phyloP scores from a whole-genome alignment of 2,329 filamentous ascomycete genomes.

The Aspergillus bombycis region DNA sequence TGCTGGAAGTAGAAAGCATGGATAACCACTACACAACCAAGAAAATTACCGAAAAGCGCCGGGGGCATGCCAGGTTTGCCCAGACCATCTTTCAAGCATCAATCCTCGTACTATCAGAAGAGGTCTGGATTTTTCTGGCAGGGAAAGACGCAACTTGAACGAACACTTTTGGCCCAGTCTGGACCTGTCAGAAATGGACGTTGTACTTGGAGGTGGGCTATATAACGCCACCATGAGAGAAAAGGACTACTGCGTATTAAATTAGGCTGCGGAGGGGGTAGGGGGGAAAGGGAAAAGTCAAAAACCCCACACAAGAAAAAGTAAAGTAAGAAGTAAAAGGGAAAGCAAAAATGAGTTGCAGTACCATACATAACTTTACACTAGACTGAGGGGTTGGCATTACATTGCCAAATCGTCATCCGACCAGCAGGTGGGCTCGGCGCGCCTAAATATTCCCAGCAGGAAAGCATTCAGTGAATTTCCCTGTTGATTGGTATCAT shows the following conservation, averaged over 20 bases:
- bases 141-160: background rate
- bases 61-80: background rate
- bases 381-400: constrained; percentile 6
- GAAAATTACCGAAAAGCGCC: background rate
- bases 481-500: background rate
- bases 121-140: background rate
- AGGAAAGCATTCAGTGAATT: background rate
- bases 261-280: no score
- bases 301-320: no score
- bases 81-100: background rate
- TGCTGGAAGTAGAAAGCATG: background rate
- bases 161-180: background rate
- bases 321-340: no score
- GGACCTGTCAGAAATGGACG: background rate
- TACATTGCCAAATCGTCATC: constrained; percentile 8
- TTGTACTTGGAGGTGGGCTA: background rate
- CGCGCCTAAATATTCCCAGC: background rate
- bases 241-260: background rate
- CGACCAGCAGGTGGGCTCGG: background rate
- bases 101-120: background rate
- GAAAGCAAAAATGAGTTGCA: background rate
- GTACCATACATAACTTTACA: background rate
- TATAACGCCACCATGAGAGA: background rate
- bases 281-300: background rate
- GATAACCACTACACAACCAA: background rate